Evolutionary conservation across 305 asterid species (phyloP).

Genomic region (Ruellia speciosa): DNA sequence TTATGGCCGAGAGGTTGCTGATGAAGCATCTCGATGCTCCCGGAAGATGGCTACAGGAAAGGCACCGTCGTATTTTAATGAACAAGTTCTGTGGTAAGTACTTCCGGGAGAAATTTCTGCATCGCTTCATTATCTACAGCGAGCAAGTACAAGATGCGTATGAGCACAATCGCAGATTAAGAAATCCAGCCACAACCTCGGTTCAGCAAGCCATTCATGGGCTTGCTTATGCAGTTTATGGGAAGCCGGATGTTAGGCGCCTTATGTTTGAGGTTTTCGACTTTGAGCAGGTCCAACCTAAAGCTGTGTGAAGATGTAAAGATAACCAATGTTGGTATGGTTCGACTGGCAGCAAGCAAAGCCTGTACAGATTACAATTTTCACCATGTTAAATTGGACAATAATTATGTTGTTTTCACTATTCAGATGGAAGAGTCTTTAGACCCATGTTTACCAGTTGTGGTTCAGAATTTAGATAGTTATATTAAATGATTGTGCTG

Average conservation of each 20-base stretch:
- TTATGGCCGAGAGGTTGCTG: constrained; percentile 88
- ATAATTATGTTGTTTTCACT: neutral
- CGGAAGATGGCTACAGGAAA: constrained; percentile 81
- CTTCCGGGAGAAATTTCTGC: constrained; percentile 79
- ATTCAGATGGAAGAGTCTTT: too few relatives aligned
- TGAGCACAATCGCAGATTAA: constrained; percentile 82
- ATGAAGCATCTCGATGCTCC: constrained; percentile 98
- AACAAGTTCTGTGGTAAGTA: constrained; percentile 91
- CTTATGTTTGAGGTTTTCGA: constrained; percentile 97
- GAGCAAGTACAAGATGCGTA: constrained; percentile 76
- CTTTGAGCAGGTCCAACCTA: constrained; percentile 87
- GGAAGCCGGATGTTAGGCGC: constrained; percentile 82
- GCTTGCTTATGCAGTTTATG: constrained; percentile 70
- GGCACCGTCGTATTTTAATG: constrained; percentile 76
- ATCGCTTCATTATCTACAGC: constrained; percentile 71
- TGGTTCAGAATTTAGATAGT: too few relatives aligned
- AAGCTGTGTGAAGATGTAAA: constrained; percentile 31
- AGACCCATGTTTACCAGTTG: too few relatives aligned
- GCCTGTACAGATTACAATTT: neutral
- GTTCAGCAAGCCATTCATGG: constrained; percentile 97
- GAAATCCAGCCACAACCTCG: constrained; percentile 91
- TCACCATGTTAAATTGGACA: neutral
- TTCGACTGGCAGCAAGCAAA: neutral
- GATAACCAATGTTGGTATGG: neutral
- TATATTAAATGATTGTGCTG: too few relatives aligned